Evolutionary conservation across 2,329 filamentous ascomycete genomes (phyloP).

Genomic region (Cercospora sojina): DNA sequence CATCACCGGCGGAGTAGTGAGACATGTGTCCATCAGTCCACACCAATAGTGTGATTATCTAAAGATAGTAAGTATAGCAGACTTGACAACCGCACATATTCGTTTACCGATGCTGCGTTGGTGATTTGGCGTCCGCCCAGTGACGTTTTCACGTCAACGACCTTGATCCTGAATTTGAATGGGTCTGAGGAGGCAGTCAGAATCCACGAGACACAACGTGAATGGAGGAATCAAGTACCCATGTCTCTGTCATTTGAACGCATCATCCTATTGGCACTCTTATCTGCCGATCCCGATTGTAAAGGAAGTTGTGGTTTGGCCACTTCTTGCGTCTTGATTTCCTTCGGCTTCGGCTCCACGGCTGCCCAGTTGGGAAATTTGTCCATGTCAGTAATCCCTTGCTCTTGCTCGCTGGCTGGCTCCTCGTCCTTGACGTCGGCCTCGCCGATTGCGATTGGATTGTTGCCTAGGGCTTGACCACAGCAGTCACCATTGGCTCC

Average conservation of each 20-base stretch:
- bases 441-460: neutral
- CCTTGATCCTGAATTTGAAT: neutral
- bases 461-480: neutral
- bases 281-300: neutral
- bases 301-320: no score
- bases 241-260: neutral
- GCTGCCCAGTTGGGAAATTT: neutral
- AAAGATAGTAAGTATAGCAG: neutral
- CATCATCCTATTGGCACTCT: neutral
- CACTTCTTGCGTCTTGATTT: no score
- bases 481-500: neutral
- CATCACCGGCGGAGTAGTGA: constrained; percentile 10
- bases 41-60: neutral
- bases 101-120: neutral
- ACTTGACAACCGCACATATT: neutral
- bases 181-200: neutral
- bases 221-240: neutral
- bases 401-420: neutral
- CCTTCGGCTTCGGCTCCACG: no score
- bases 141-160: neutral
- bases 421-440: neutral
- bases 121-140: neutral
- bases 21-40: constrained; percentile 13
- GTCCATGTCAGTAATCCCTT: neutral
- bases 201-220: no score